Evolutionary conservation across 441 rosid genomes (phyloP).

Genomic region (Raphanus hybrid): DNA sequence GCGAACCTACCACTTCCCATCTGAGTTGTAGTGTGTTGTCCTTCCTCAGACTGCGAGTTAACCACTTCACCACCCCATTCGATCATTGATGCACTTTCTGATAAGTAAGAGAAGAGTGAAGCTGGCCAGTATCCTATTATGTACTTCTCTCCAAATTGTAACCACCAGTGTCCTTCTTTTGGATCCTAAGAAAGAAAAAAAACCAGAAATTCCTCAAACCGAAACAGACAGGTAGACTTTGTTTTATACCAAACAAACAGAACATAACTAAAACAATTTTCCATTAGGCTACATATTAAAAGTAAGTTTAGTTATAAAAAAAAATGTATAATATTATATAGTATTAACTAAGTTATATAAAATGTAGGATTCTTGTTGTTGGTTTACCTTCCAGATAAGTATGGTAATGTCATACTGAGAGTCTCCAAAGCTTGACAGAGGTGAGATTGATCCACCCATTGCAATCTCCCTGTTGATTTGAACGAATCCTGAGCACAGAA

Average conservation of each 20-base stretch:
- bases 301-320: not conserved
- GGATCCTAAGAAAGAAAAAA: conserved; percentile 44
- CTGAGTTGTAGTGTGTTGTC: conserved; percentile 58
- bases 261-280: not conserved
- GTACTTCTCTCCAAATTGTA: conserved; percentile 53
- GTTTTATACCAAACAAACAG: not conserved
- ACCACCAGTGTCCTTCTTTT: conserved; percentile 62
- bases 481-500: conserved; percentile 61
- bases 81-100: conserved; percentile 56
- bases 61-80: conserved; percentile 72
- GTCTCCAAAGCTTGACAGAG: conserved; percentile 44
- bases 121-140: conserved; percentile 69
- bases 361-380: not conserved
- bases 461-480: conserved; percentile 59
- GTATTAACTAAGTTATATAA: not conserved
- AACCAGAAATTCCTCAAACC: not conserved
- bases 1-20: conserved; percentile 69
- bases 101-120: conserved; percentile 53
- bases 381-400: conserved; percentile 61
- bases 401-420: conserved; percentile 58
- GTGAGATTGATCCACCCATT: conserved; percentile 65
- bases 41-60: conserved; percentile 49
- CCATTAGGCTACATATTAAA: not conserved
- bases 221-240: not conserved
- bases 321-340: not conserved